phyloP scores from a whole-genome alignment of 371 early-diverging fungal species.

The Massospora cicadina region DNA sequence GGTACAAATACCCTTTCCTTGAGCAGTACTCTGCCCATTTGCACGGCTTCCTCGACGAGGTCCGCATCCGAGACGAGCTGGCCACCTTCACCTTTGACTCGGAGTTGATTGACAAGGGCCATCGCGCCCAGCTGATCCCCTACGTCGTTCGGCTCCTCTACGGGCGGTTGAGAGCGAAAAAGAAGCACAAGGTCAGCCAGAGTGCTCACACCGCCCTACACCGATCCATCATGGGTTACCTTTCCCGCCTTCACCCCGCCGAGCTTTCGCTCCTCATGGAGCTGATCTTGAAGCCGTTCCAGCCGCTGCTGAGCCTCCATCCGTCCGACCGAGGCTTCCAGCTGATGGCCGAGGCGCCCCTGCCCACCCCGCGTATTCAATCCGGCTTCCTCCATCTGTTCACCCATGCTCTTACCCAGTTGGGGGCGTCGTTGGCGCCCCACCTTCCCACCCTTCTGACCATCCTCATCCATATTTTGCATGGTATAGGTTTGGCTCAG shows the following conservation, averaged over 20 bases:
- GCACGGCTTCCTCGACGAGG: slow-evolving; percentile 56
- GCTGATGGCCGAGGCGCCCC: neutral
- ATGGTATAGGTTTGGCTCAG: slow-evolving; percentile 19
- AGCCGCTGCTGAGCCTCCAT: neutral
- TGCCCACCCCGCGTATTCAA: slow-evolving; percentile 18
- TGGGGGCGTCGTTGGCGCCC: slow-evolving; percentile 47
- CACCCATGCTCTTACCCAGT: slow-evolving; percentile 64
- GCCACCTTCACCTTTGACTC: slow-evolving; percentile 41
- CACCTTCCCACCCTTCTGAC: slow-evolving; percentile 44
- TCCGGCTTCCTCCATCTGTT: slow-evolving; percentile 58
- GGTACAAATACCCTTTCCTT: slow-evolving; percentile 53
- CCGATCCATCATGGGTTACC: slow-evolving; percentile 54
- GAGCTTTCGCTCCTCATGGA: slow-evolving; percentile 56
- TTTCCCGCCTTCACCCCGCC: slow-evolving; percentile 36
- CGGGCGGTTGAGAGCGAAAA: slow-evolving; percentile 65
- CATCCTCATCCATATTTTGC: slow-evolving; percentile 33
- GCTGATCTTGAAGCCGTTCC: slow-evolving; percentile 62
- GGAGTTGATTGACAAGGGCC: slow-evolving; percentile 34
- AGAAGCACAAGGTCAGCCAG: slow-evolving; percentile 39
- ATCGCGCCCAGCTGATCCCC: slow-evolving; percentile 48
- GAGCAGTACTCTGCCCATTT: slow-evolving; percentile 54
- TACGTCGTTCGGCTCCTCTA: slow-evolving; percentile 68
- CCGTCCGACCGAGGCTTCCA: slow-evolving; percentile 10
- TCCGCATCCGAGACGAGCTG: slow-evolving; percentile 75
- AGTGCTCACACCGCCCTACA: slow-evolving; percentile 49